Evolutionary conservation across 1,284 basidiomycete genomes (phyloP).

Genomic region (Mrakiaceae sp.): DNA sequence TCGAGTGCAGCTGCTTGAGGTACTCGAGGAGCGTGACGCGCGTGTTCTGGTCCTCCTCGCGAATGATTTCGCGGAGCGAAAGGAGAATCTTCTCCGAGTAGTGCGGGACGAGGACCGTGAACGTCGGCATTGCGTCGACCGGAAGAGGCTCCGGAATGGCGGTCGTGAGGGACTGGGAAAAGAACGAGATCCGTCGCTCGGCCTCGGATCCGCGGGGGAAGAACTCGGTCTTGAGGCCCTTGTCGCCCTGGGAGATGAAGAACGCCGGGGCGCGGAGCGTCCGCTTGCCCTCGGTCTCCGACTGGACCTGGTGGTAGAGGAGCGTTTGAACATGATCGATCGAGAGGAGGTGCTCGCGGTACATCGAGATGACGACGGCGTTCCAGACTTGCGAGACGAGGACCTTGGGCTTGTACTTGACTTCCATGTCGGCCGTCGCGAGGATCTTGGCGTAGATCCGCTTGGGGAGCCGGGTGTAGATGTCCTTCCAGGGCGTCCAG

Average conservation of each 20-base stretch:
- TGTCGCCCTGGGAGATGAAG: constrained; percentile 84
- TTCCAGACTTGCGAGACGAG: constrained; percentile 97
- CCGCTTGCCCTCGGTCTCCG: constrained; percentile 65
- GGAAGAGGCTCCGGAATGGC: constrained; percentile 78
- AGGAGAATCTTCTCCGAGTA: constrained; percentile 94
- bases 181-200: constrained; percentile 90
- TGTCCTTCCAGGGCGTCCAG: constrained; percentile 95
- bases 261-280: constrained; percentile 84
- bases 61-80: constrained; percentile 87
- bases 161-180: constrained; percentile 85
- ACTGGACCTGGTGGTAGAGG: constrained; percentile 87
- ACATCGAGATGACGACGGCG: constrained; percentile 98
- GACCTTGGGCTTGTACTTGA: constrained; percentile 96
- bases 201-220: constrained; percentile 87
- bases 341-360: constrained; percentile 87
- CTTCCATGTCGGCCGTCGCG: constrained; percentile 83
- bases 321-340: constrained; percentile 92
- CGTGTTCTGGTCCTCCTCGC: constrained; percentile 89
- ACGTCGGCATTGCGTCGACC: constrained; percentile 93
- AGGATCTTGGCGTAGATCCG: constrained; percentile 87
- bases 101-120: constrained; percentile 89
- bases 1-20: constrained; percentile 92
- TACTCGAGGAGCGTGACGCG: constrained; percentile 92
- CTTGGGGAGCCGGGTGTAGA: constrained; percentile 84
- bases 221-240: constrained; percentile 74